Evolutionary conservation across 768 basidiomycete genomes (phyloP).

Genomic region (Myochromella boudieri): DNA sequence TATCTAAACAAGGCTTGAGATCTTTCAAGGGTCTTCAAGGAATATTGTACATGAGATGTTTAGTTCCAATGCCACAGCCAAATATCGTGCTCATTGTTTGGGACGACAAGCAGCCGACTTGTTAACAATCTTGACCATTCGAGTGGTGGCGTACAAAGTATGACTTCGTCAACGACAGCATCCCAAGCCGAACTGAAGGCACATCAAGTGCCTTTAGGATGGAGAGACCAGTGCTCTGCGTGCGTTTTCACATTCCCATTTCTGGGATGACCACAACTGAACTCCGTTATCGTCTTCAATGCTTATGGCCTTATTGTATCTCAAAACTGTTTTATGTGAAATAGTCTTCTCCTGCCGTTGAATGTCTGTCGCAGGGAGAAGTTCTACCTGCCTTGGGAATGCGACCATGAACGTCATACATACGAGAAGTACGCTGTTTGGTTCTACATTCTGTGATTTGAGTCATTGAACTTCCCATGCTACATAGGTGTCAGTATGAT

Average conservation of each 20-base stretch:
- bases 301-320: constrained; percentile 5
- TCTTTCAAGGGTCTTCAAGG: no score
- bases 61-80: neutral
- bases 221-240: constrained; percentile 93
- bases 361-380: constrained; percentile 83
- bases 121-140: neutral
- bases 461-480: neutral
- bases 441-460: neutral
- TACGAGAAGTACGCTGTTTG: constrained; percentile 73
- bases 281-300: neutral
- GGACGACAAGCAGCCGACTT: neutral
- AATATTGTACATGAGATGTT: no score
- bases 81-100: neutral
- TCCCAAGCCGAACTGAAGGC: constrained; percentile 82
- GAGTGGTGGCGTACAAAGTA: constrained; percentile 22
- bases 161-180: constrained; percentile 76
- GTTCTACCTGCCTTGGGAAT: constrained; percentile 88
- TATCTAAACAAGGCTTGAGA: no score
- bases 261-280: constrained; percentile 5
- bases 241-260: constrained; percentile 41
- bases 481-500: constrained; percentile 85
- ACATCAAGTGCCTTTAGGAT: constrained; percentile 71
- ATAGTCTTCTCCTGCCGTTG: constrained; percentile 81
- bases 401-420: constrained; percentile 81
- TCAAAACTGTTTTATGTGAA: neutral